Percentiles rank a stretch among this genome's conserved stretches.
phyloP scores from a whole-genome alignment of 495 filamentous ascomycete species.

The Lentithecium fluviatile region DNA sequence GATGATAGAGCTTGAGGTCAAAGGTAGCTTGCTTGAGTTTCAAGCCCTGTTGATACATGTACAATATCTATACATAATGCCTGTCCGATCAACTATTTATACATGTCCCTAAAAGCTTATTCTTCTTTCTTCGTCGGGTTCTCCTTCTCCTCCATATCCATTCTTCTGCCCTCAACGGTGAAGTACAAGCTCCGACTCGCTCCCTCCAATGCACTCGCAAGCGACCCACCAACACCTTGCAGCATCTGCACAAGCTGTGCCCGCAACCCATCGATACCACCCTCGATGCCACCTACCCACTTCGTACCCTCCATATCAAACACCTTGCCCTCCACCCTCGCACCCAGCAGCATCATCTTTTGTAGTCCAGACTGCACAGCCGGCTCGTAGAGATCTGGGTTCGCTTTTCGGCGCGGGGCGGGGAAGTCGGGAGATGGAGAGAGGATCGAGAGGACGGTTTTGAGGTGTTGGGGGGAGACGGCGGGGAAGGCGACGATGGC shows the following conservation, averaged over 20 bases:
- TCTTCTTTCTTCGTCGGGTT: conserved; percentile 41
- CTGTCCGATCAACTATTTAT: not conserved
- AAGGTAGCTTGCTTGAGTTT: no score
- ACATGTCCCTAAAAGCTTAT: not conserved
- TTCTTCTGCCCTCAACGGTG: conserved; percentile 74
- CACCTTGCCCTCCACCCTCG: conserved; percentile 74
- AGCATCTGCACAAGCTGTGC: conserved; percentile 77
- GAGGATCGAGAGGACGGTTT: conserved; percentile 72
- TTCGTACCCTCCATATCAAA: conserved; percentile 77
- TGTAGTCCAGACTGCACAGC: conserved; percentile 73
- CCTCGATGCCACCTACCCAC: conserved; percentile 82
- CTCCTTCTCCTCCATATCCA: conserved; percentile 73
- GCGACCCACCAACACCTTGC: conserved; percentile 68
- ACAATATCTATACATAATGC: conserved; percentile 15
- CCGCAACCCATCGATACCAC: conserved; percentile 76
- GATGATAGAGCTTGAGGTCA: no score
- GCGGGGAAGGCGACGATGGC: conserved; percentile 76
- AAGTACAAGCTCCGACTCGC: conserved; percentile 77
- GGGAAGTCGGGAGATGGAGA: conserved; percentile 71
- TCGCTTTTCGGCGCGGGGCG: conserved; percentile 68
- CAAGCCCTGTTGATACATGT: conserved; percentile 18
- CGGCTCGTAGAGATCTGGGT: conserved; percentile 76
- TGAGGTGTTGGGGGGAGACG: conserved; percentile 79
- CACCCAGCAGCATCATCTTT: conserved; percentile 83
- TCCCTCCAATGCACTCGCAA: conserved; percentile 73